Conservation (phyloP, 768 basidiomycete genomes). For the Lentinula raphanica region DNA sequence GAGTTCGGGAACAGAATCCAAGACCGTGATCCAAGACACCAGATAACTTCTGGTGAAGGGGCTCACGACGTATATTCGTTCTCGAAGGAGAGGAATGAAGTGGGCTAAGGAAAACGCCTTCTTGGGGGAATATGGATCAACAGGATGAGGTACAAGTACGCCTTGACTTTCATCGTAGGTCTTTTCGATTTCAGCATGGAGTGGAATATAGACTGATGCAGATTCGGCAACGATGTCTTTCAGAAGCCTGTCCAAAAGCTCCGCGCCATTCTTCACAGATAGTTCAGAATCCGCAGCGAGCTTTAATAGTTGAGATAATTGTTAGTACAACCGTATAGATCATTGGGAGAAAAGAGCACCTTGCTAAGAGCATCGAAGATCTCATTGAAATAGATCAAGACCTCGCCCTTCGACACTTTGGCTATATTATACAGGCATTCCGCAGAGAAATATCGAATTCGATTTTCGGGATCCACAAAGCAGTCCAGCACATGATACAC, state of each 20-base stretch:
- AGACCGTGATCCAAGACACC: constrained; percentile 93
- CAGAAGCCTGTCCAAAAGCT: constrained; percentile 91
- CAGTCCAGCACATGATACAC: constrained; percentile 83
- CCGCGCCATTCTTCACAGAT: constrained; percentile 97
- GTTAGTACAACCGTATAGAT: not conserved
- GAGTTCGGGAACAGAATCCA: constrained; percentile 94
- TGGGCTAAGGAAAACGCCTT: constrained; percentile 91
- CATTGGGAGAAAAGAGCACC: constrained; percentile 40
- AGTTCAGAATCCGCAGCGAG: constrained; percentile 93
- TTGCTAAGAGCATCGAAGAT: constrained; percentile 98
- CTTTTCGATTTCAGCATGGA: constrained; percentile 76
- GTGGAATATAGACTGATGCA: constrained; percentile 89
- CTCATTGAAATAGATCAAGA: constrained; percentile 95
- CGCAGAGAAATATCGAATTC: constrained; percentile 95
- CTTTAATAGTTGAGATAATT: constrained; percentile 36
- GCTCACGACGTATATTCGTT: constrained; percentile 91
- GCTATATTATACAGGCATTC: constrained; percentile 98
- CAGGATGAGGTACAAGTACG: constrained; percentile 63
- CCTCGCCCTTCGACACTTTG: constrained; percentile 95
- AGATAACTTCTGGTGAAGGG: constrained; percentile 95
- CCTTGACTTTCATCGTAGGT: constrained; percentile 51
- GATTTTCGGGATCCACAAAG: constrained; percentile 90
- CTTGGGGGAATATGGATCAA: constrained; percentile 36
- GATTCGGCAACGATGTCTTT: constrained; percentile 98
- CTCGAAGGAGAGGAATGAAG: constrained; percentile 90